These are phyloP conservation scores for Diospyros lotus DNA, from an alignment of 148 eudicot genomes.

Conservation along the genomic window DNA sequence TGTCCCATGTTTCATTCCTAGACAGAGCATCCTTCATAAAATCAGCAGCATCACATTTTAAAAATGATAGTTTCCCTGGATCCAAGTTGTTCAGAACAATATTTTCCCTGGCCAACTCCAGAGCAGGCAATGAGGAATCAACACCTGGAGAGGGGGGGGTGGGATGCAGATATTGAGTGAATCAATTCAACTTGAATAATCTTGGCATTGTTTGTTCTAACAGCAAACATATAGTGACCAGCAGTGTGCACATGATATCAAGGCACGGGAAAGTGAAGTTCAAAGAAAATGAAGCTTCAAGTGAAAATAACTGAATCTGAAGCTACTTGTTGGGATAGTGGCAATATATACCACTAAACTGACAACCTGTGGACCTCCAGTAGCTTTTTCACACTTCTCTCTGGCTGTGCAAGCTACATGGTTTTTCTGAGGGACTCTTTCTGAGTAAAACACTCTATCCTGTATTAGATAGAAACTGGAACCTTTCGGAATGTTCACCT, in stretches of 20 bases:
- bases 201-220: background rate
- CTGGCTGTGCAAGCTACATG: background rate
- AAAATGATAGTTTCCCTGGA: slow-evolving; percentile 53
- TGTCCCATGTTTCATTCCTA: slow-evolving; percentile 78
- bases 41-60: slow-evolving; percentile 66
- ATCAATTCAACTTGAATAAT: background rate
- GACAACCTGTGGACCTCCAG: background rate
- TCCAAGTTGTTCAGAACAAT: slow-evolving; percentile 61
- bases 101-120: slow-evolving; percentile 79
- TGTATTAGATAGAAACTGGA: background rate
- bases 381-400: slow-evolving; percentile 1
- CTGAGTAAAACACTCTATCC: background rate
- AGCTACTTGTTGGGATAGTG: background rate
- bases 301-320: background rate
- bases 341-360: background rate
- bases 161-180: background rate
- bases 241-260: slow-evolving; percentile 5
- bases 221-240: background rate
- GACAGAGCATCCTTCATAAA: slow-evolving; percentile 82
- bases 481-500: background rate
- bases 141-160: slow-evolving; percentile 42
- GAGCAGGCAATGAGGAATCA: slow-evolving; percentile 76
- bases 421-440: background rate
- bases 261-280: slow-evolving; percentile 7
- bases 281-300: background rate